Percentiles rank a stretch among this genome's conserved stretches.
These are phyloP conservation scores for Skeletonema tropicum DNA, from an alignment of 108 stramenopile species.

Conservation along the genomic window DNA sequence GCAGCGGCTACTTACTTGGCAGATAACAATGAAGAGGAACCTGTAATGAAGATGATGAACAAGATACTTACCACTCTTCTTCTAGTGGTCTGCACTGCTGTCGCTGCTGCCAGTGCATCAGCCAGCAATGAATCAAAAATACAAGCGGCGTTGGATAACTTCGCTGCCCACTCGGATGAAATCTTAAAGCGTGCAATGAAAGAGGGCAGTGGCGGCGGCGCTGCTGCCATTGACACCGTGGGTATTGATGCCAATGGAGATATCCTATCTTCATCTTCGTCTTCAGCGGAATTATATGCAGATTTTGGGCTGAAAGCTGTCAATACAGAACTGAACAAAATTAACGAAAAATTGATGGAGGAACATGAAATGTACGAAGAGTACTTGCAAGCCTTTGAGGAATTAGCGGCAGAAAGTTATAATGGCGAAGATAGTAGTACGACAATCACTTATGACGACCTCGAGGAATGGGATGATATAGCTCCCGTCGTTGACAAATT, in stretches of 20 bases:
- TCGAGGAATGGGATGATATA: not conserved
- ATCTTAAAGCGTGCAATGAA: constrained; percentile 3
- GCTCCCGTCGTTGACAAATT: not conserved
- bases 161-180: not conserved
- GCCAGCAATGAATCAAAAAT: constrained; percentile 12
- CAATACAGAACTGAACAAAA: not conserved
- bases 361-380: not conserved
- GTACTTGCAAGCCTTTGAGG: not conserved
- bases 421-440: not conserved
- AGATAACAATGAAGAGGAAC: not conserved
- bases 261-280: not conserved
- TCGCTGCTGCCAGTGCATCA: not conserved
- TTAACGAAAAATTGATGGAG: not conserved
- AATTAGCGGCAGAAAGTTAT: not conserved
- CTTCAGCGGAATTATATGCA: not conserved
- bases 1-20: too few relatives aligned
- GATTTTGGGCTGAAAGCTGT: not conserved
- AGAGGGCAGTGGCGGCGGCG: not conserved
- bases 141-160: constrained; percentile 9
- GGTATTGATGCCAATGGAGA: not conserved
- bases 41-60: not conserved
- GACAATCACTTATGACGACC: not conserved
- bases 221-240: not conserved
- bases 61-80: too few relatives aligned
- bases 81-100: not conserved